Percentiles rank a stretch among this genome's conserved stretches.
These are phyloP conservation scores for Cenchrus purpureus DNA, from an alignment of 176 grass and related monocot species.

Conservation along the genomic window DNA sequence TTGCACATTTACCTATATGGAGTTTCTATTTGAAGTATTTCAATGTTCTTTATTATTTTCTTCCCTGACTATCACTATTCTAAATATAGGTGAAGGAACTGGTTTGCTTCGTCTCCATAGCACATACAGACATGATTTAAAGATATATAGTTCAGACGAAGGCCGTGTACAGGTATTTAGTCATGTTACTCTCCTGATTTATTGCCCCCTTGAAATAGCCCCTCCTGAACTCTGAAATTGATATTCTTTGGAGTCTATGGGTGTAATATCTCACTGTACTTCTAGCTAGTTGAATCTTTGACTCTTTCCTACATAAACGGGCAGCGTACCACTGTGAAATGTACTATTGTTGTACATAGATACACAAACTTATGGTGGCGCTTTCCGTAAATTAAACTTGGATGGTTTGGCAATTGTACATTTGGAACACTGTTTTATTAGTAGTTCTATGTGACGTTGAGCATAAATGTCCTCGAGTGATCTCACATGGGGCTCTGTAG, in stretches of 20 bases:
- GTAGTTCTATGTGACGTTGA: not conserved
- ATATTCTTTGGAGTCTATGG: not conserved
- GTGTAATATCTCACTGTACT: not conserved
- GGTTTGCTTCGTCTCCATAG: constrained; percentile 99
- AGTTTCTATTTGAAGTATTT: constrained; percentile 26
- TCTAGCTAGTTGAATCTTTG: constrained; percentile 15
- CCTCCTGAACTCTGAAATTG: constrained; percentile 6
- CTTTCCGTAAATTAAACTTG: constrained; percentile 1
- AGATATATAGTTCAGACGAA: constrained; percentile 99
- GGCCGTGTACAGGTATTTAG: constrained; percentile 87
- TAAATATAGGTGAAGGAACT: constrained; percentile 86
- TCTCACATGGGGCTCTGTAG: not conserved
- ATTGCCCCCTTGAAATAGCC: not conserved
- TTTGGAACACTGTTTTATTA: not conserved
- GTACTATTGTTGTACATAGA: constrained; percentile 3
- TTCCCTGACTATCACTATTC: constrained; percentile 9
- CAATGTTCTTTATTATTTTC: constrained; percentile 10
- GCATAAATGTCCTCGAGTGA: not conserved
- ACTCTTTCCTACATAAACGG: not conserved
- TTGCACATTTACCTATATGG: constrained; percentile 14
- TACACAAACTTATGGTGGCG: not conserved
- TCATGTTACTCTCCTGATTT: not conserved
- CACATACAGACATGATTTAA: constrained; percentile 97
- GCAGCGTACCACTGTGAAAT: not conserved
- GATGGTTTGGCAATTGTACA: not conserved